Evolutionary conservation across 495 filamentous ascomycete genomes (phyloP).

Genomic region (Annulohypoxylon stygium): DNA sequence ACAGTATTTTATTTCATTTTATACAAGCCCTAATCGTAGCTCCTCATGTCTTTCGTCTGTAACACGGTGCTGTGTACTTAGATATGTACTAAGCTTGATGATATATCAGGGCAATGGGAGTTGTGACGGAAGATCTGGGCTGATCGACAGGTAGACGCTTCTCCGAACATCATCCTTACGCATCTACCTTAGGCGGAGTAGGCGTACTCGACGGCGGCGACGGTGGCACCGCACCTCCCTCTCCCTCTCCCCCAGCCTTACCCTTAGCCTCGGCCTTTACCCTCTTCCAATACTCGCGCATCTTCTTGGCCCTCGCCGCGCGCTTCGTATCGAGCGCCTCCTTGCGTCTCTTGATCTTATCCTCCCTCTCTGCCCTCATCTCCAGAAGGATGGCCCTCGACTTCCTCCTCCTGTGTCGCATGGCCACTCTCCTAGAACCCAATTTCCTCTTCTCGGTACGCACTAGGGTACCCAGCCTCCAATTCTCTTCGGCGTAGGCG

Average conservation of each 20-base stretch:
- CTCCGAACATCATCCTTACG: not conserved
- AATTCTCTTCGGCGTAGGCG: constrained; percentile 86
- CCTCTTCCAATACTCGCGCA: constrained; percentile 43
- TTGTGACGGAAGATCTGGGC: not conserved
- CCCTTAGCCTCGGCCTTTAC: constrained; percentile 36
- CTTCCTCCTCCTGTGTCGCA: constrained; percentile 42
- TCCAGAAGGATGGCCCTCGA: constrained; percentile 46
- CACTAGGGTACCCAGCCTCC: constrained; percentile 76
- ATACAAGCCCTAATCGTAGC: not conserved
- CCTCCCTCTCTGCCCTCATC: constrained; percentile 50
- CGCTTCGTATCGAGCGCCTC: constrained; percentile 48
- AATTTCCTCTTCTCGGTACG: constrained; percentile 51
- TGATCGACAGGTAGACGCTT: not conserved
- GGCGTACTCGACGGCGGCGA: constrained; percentile 12
- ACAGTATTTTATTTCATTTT: not conserved
- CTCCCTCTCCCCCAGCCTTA: constrained; percentile 16
- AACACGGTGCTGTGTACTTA: not conserved
- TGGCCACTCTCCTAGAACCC: constrained; percentile 44
- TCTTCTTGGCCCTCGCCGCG: constrained; percentile 36
- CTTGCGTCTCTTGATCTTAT: constrained; percentile 50
- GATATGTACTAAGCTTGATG: constrained; percentile 7
- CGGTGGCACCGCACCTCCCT: constrained; percentile 25
- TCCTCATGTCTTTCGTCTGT: not conserved
- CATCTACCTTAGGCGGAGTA: constrained; percentile 29
- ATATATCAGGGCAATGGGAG: not conserved